Base-by-base conservation (phyloP, 768 basidiomycete genomes). In the Podaxis pistillaris region DNA sequence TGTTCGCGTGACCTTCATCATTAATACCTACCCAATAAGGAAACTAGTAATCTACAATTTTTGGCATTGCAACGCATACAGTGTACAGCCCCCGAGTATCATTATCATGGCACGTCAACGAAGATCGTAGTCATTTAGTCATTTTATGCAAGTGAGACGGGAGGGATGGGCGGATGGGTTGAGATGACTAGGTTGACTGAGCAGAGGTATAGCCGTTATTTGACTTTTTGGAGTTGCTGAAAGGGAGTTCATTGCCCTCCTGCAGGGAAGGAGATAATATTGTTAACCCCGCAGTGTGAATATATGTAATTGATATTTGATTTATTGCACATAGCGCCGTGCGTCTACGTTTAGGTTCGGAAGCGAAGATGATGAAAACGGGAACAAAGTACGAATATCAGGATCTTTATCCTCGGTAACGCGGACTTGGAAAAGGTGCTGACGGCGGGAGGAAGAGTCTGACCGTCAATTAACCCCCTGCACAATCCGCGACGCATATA, bases 151-250 rank as follows among this genome's bases (percentile, higher is more conserved):
- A 17, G 17, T 54, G 52, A 54, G 28, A 54, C n/a, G 24, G 30
- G 24, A 24, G n/a, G 33, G 37, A 3, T 22, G 54, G 46, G 26
- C 12, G 15, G 11, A 36, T 33, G 46, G 46, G n/a, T 36, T 58
- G 57, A 58, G 57, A 50, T 58, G 57, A 58, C 57, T 58, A 11
- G 57, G 26, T 7, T 58, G 57, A 49, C 57, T 49, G 41, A 57
- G 13, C 26, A n/a, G 47, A 58, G 57, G n/a, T 58, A 36, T 5
- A 58, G 36, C 46, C 36, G 28, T 50, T 50, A 24, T 24, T 50
- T 50, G 49, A 28, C 49, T 28, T 50, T 50, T 50, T 11, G 22
- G 26, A 44, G 41, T 17, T 44, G 41, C 13, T 13, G 41, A 5
- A 28, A 26, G 22, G 12, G 47, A 12, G 9, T n/a, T 11, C 19